phyloP scores from a whole-genome alignment of 441 rosid species.

The Cnidoscolus chayamansa region DNA sequence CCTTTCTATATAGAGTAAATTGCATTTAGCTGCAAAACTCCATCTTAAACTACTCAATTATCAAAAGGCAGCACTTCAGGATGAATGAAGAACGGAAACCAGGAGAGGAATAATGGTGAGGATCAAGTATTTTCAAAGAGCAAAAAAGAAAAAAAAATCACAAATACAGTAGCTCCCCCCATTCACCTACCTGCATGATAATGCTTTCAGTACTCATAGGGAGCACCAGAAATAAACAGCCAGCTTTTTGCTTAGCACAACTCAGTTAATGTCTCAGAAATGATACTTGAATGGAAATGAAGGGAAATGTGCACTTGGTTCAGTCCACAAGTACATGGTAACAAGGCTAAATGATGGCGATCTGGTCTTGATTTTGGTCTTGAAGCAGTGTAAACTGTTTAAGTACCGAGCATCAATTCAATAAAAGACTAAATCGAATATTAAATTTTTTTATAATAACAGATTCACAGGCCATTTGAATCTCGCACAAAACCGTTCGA shows the following conservation, averaged over 20 bases:
- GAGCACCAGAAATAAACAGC: neutral
- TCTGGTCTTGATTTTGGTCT: too few species aligned
- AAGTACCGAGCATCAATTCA: neutral
- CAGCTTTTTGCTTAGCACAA: neutral
- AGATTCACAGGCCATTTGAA: neutral
- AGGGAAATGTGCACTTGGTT: neutral
- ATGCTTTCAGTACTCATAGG: neutral
- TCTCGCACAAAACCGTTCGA: too few species aligned
- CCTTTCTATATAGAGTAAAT: neutral
- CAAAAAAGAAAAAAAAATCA: neutral
- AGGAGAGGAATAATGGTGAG: neutral
- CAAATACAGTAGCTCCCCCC: neutral
- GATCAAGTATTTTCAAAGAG: neutral
- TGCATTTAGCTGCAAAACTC: constrained; percentile 1
- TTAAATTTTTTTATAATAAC: too few species aligned
- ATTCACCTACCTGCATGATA: neutral
- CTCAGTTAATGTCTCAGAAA: neutral
- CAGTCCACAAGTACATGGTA: neutral
- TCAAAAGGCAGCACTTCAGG: neutral
- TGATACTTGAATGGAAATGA: neutral
- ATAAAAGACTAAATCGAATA: neutral
- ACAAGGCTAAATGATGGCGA: neutral
- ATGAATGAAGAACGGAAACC: neutral
- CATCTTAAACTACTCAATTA: neutral
- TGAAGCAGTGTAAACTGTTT: neutral